phyloP scores from a whole-genome alignment of 2,329 filamentous ascomycete species.

The Kalmusia sp. region DNA sequence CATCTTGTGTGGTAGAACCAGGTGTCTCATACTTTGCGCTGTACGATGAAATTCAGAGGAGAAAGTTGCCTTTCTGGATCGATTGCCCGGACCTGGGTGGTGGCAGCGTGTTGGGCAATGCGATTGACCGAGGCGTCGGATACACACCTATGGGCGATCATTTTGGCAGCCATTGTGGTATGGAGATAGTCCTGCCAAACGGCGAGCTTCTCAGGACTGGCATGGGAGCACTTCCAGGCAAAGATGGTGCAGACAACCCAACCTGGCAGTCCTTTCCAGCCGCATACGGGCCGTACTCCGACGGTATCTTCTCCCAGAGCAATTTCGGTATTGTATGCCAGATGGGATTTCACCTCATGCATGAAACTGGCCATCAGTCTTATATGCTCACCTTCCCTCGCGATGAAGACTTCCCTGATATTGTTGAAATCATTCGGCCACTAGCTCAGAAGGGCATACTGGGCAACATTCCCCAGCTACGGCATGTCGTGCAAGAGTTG shows the following conservation, averaged over 20 bases:
- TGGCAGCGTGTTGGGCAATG: conserved; percentile 57
- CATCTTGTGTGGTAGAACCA: conserved; percentile 61
- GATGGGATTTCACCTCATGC: conserved; percentile 64
- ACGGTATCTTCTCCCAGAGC: conserved; percentile 46
- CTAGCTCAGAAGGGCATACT: conserved; percentile 48
- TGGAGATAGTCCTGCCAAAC: conserved; percentile 51
- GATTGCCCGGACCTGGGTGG: conserved; percentile 58
- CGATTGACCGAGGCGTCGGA: conserved; percentile 55
- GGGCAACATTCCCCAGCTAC: conserved; percentile 57
- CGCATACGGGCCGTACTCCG: conserved; percentile 46
- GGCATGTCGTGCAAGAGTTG: conserved; percentile 55
- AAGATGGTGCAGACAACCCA: conserved; percentile 26
- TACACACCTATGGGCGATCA: conserved; percentile 52
- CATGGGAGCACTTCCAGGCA: conserved; percentile 48
- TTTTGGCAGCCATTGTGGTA: conserved; percentile 53
- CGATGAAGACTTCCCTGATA: conserved; percentile 57
- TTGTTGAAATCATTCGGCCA: conserved; percentile 59
- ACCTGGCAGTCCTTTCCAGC: conserved; percentile 44
- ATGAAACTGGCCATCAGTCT: conserved; percentile 57
- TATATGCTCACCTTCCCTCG: conserved; percentile 55
- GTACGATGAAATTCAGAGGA: conserved; percentile 57
- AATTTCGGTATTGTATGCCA: conserved; percentile 52
- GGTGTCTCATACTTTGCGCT: conserved; percentile 62
- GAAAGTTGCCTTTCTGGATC: conserved; percentile 52
- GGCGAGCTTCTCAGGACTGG: conserved; percentile 49